Evolutionary conservation across 768 basidiomycete genomes (phyloP), one percentile per base, ranked within the genome.

Genomic region (Boletus huronensis): DNA sequence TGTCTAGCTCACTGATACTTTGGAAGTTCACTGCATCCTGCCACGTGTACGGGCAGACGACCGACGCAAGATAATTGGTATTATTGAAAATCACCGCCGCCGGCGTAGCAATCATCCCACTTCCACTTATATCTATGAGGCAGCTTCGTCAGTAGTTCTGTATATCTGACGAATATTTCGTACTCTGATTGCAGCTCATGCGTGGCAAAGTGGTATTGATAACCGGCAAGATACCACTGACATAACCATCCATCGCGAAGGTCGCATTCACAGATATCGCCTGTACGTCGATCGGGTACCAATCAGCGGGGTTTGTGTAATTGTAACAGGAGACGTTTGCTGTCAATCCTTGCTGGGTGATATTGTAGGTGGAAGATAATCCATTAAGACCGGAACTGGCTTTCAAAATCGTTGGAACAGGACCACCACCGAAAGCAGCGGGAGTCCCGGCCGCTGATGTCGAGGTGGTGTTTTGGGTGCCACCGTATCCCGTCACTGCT

Each of bases 21-120:
- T 35, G 26, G 8, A 19, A 5, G 9, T 7, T n/a, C 19, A 7
- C 3, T 6, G 51, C n/a, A 17, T 52, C 51, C 25, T 36, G 19
- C 51, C 51, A 46, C 2, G 35, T 52, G 11, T 29, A 46, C 9
- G 51, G 51, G 19, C 51, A 52, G 7, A 38, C 51, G 34, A 38
- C 51, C 8, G 51, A 46, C 7, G 43, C 51, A 11, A 52, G 32
- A 17, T 45, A 45, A 38, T 52, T 38, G 42, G 19, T 45, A 10
- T 52, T 45, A 28, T 52, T 46, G 7, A 52, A 44, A 21, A 29
- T 52, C 19, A 52, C 35, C 1, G 51, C 51, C 4, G 51, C 51
- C 10, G 28, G 38, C 21, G 53, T 50, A 4, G 41, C 40, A 13
- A 42, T 31, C 48, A 50, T 54, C 34, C 53, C 53, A 5, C 19